Conservation (phyloP, 768 basidiomycete species). For the Hemileccinum rubropunctum region DNA sequence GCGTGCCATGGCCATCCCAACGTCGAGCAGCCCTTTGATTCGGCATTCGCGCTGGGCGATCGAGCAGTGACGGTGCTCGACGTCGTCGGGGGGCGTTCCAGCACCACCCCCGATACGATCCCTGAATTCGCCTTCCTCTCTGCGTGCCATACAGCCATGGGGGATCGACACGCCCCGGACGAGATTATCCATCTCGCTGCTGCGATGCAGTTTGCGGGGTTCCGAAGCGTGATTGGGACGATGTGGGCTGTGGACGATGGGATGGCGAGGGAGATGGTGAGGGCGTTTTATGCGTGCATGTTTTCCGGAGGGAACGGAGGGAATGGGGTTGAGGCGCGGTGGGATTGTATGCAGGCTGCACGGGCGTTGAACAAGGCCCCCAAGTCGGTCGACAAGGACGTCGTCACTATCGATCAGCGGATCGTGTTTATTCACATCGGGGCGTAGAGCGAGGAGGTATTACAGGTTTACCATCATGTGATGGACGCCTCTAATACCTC, state of each 20-base stretch:
- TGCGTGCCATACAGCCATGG: constrained; percentile 32
- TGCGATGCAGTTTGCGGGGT: constrained; percentile 35
- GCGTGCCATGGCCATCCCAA: constrained; percentile 32
- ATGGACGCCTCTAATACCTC: no score
- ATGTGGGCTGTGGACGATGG: constrained; percentile 32
- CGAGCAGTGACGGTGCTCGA: constrained; percentile 20
- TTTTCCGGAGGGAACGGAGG: not conserved
- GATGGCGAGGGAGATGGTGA: constrained; percentile 19
- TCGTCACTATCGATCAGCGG: constrained; percentile 25
- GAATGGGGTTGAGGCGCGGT: not conserved
- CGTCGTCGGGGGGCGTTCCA: constrained; percentile 14
- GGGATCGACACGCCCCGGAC: constrained; percentile 23
- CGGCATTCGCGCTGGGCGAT: constrained; percentile 26
- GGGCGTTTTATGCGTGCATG: constrained; percentile 21
- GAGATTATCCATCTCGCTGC: constrained; percentile 36
- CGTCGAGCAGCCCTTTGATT: constrained; percentile 21
- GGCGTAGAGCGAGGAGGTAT: not conserved
- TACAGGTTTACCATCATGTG: no score
- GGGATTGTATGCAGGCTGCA: constrained; percentile 18
- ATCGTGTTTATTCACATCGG: constrained; percentile 30
- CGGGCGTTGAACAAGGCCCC: constrained; percentile 19
- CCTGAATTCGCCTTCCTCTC: constrained; percentile 33
- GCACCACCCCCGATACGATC: not conserved
- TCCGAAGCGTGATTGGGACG: constrained; percentile 36
- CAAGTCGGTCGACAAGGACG: constrained; percentile 17